Evolutionary conservation across 306 rosid species (phyloP), one percentile per base, ranked within the genome.

Genomic region (Cicer cuneatum): DNA sequence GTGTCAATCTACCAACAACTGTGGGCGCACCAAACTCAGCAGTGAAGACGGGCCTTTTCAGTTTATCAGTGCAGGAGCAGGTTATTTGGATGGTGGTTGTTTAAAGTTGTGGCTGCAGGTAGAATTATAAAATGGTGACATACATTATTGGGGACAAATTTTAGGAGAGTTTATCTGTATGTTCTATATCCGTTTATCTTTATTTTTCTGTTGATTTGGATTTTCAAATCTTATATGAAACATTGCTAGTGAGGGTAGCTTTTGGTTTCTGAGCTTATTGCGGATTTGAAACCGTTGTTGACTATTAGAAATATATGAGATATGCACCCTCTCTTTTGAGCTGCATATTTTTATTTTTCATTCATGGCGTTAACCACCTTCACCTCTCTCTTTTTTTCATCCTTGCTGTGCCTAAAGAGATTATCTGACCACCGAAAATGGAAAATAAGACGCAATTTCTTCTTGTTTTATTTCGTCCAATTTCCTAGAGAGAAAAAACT

Each of bases 11-110:
- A 86, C 80, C 85, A 19, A 64, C 89, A 80, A 3, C 7, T 86
- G 59, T 91, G 97, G 93, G 71, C 88, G 41, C 83, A 83, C 77
- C 94, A 89, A 76, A 74, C 84, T 46, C 93, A 87, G 58, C 95
- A 82, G 58, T 90, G 92, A 90, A 59, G 88, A 75, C 9, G 73
- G 5, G 42, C 24, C 16, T 68, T 51, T 66, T 51, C 24, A 71
- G 63, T 29, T 75, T 76, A 71, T 21, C 78, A 66, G 37, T 48
- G 69, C 82, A 76, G 78, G 13, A 35, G 78, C 85, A 53, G 63
- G 78, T 71, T 80, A 67, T 76, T 40, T 65, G 35, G 59, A 15
- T 70, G 54, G 58, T 51, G 77, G 47, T 76, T 69, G 66, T 77
- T 79, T 77, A 15, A 65, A 69, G 66, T 73, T 83, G 86, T 60